phyloP scores from a whole-genome alignment of 129 eudicot species.

The Calendula officinalis region DNA sequence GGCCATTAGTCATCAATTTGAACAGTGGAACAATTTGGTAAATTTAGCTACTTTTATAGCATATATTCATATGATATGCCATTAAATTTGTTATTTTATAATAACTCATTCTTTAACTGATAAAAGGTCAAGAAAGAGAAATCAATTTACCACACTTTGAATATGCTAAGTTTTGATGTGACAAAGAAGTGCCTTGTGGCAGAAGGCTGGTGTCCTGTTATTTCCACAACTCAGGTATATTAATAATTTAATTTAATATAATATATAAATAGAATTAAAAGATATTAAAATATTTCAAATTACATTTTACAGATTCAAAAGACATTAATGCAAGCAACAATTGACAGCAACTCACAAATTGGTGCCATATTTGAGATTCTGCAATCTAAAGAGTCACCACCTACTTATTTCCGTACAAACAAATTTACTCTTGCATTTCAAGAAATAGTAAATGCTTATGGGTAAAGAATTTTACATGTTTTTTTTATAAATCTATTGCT shows the following conservation, averaged over 20 bases:
- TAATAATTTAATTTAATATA: slow-evolving; percentile 8
- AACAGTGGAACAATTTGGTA: slow-evolving; percentile 78
- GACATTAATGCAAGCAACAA: slow-evolving; percentile 51
- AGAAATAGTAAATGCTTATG: slow-evolving; percentile 92
- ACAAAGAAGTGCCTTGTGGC: slow-evolving; percentile 93
- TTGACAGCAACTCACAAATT: slow-evolving; percentile 71
- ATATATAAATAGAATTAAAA: neutral
- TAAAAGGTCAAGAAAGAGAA: slow-evolving; percentile 80
- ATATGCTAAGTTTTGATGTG: slow-evolving; percentile 89
- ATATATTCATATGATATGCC: neutral
- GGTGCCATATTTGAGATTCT: slow-evolving; percentile 84
- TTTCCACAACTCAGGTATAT: slow-evolving; percentile 65
- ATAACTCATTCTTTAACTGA: slow-evolving; percentile 6
- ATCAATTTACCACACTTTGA: slow-evolving; percentile 68
- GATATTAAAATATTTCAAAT: neutral
- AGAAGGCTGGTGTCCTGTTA: slow-evolving; percentile 94
- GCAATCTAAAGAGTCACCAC: slow-evolving; percentile 70
- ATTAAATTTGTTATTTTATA: neutral
- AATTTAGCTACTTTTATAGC: slow-evolving; percentile 11
- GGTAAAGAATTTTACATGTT: slow-evolving; percentile 42
- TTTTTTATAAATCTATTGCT: neutral
- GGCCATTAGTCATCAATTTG: slow-evolving; percentile 61
- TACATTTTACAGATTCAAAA: slow-evolving; percentile 57
- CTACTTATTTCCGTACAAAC: slow-evolving; percentile 84
- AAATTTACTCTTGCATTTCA: slow-evolving; percentile 76